A percentile compares a stretch with the other conserved stretches of the same genome.
These are phyloP conservation scores for Erythrophleum fordii DNA, from an alignment of 306 rosid species.

Conservation along the genomic window DNA sequence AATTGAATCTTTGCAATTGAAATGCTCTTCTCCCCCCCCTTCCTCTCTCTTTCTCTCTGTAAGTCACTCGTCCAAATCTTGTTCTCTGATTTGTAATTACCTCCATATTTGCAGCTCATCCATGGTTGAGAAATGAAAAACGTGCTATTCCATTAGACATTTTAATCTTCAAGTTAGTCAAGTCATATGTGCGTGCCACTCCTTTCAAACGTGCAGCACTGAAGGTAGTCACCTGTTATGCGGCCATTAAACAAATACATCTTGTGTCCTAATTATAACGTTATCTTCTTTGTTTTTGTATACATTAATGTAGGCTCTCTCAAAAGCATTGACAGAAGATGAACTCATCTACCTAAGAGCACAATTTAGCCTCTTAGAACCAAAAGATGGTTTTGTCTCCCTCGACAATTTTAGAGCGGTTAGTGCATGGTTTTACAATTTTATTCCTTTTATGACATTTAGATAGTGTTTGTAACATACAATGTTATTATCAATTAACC, in stretches of 20 bases:
- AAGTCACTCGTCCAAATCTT: slow-evolving; percentile 2
- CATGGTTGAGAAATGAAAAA: slow-evolving; percentile 84
- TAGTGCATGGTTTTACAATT: slow-evolving; percentile 40
- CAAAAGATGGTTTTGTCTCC: slow-evolving; percentile 68
- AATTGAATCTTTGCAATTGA: slow-evolving; percentile 25
- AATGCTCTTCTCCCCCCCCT: too few species aligned
- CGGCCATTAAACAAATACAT: slow-evolving; percentile 25
- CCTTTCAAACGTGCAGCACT: slow-evolving; percentile 86
- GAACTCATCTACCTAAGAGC: slow-evolving; percentile 80
- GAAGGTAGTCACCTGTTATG: slow-evolving; percentile 64
- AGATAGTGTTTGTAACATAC: slow-evolving; percentile 8
- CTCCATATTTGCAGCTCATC: slow-evolving; percentile 79
- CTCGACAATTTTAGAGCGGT: slow-evolving; percentile 84
- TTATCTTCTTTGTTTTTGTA: slow-evolving; percentile 17
- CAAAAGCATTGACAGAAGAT: slow-evolving; percentile 82
- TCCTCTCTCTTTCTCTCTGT: neutral
- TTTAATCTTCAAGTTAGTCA: slow-evolving; percentile 79
- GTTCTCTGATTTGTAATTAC: slow-evolving; percentile 24
- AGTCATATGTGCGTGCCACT: slow-evolving; percentile 71
- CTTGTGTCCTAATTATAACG: slow-evolving; percentile 19
- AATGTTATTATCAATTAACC: slow-evolving; percentile 14
- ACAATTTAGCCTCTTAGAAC: slow-evolving; percentile 85
- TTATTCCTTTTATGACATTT: slow-evolving; percentile 24
- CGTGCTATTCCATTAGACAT: slow-evolving; percentile 77
- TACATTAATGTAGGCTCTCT: slow-evolving; percentile 74